Percentiles rank a stretch among this genome's conserved stretches.
phyloP scores from a whole-genome alignment of 1,139 yeast genomes.

The Entelexis paramagnoliae region DNA sequence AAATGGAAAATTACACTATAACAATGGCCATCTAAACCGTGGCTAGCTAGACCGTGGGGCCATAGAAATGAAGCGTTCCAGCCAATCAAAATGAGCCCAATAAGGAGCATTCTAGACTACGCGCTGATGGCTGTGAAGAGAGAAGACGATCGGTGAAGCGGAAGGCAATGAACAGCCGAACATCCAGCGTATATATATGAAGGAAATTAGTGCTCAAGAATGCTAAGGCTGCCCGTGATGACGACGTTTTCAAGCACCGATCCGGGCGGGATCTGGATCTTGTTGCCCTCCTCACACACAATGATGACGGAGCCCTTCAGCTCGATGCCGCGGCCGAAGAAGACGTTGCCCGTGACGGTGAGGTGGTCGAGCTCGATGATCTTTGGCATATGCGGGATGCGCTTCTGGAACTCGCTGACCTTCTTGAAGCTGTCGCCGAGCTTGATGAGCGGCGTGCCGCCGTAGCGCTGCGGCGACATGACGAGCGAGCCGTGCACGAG shows the following conservation, averaged over 20 bases:
- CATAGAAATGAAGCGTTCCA: no score
- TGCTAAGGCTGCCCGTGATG: constrained; percentile 91
- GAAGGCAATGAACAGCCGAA: no score
- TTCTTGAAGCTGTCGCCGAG: constrained; percentile 89
- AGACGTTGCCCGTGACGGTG: constrained; percentile 94
- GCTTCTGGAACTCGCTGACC: constrained; percentile 79
- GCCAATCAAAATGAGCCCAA: no score
- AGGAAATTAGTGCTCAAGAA: constrained; percentile 64
- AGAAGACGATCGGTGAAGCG: no score
- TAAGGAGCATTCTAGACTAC: no score
- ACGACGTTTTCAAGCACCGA: constrained; percentile 90
- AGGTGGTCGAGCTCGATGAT: constrained; percentile 93
- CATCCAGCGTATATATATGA: neutral
- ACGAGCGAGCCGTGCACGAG: constrained; percentile 86
- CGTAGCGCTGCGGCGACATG: constrained; percentile 71
- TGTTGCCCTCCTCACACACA: constrained; percentile 94
- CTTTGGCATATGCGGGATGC: constrained; percentile 93
- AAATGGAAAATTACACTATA: no score
- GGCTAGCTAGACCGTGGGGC: no score
- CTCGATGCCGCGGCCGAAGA: constrained; percentile 78
- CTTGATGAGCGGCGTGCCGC: constrained; percentile 89
- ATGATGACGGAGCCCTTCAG: constrained; percentile 95
- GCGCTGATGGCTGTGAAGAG: no score
- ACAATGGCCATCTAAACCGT: no score
- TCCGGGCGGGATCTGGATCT: constrained; percentile 95